Conservation (phyloP, 108 stramenopile genomes). For the Craspedostauros australis region DNA sequence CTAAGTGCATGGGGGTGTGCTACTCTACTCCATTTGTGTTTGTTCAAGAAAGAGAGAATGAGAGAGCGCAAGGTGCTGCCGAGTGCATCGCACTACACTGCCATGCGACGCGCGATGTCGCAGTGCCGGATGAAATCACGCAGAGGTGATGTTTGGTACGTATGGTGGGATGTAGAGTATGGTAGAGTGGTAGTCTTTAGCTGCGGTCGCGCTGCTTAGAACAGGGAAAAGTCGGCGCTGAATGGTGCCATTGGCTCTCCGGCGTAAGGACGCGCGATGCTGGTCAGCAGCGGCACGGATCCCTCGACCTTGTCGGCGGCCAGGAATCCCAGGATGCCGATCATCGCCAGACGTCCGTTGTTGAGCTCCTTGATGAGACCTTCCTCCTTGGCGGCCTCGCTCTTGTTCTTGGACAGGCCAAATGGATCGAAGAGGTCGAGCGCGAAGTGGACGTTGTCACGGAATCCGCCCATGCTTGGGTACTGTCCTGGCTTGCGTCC, state of each 20-base stretch:
- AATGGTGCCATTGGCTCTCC: conserved; percentile 54
- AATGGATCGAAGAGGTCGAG: conserved; percentile 51
- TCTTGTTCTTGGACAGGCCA: conserved; percentile 17
- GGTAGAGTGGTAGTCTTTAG: too few species aligned
- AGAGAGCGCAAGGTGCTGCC: too few species aligned
- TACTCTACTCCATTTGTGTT: too few species aligned
- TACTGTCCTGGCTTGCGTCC: conserved; percentile 48
- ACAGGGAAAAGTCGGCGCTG: conserved; percentile 45
- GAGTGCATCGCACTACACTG: too few species aligned
- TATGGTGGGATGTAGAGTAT: too few species aligned
- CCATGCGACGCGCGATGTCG: too few species aligned
- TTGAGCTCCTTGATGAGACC: conserved; percentile 42
- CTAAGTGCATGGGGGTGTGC: too few species aligned
- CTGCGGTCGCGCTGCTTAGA: too few species aligned
- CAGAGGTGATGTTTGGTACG: too few species aligned
- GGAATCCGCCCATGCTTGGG: conserved; percentile 32
- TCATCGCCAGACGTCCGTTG: conserved; percentile 48
- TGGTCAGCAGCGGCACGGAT: conserved; percentile 32
- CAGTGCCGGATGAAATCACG: too few species aligned
- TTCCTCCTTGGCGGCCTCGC: conserved; percentile 22
- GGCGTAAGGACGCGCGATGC: conserved; percentile 31
- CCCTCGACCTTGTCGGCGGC: conserved; percentile 36
- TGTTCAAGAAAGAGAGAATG: too few species aligned
- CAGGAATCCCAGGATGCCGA: conserved; percentile 51
- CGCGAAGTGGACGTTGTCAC: conserved; percentile 18